A percentile compares a stretch with the other conserved stretches of the same genome.
These are phyloP conservation scores for Sarocladiaceae sp. DNA, from an alignment of 2,329 filamentous ascomycete genomes.

Conservation along the genomic window DNA sequence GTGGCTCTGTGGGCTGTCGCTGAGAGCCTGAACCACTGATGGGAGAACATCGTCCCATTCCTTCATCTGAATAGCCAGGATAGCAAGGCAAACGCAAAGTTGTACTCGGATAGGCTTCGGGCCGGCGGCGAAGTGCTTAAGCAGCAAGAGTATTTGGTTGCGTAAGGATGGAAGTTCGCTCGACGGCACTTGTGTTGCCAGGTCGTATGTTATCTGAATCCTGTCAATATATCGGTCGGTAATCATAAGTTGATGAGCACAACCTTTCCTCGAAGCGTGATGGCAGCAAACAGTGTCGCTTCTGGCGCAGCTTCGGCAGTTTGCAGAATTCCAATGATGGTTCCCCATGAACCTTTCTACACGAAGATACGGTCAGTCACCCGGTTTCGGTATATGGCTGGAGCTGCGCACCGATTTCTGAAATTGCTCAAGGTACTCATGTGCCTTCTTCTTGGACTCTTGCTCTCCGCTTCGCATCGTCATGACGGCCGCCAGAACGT, in stretches of 20 bases:
- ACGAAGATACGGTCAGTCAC: slow-evolving; percentile 15
- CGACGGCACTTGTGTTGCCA: slow-evolving; percentile 75
- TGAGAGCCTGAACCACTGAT: slow-evolving; percentile 74
- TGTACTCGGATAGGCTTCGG: slow-evolving; percentile 85
- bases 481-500: slow-evolving; percentile 79
- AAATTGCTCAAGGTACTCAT: slow-evolving; percentile 88
- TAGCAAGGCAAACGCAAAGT: slow-evolving; percentile 90
- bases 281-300: slow-evolving; percentile 91
- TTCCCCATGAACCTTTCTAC: slow-evolving; percentile 86
- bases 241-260: not conserved
- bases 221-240: slow-evolving; percentile 11
- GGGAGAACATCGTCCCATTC: slow-evolving; percentile 90
- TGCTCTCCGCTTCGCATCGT: slow-evolving; percentile 87
- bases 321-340: slow-evolving; percentile 81
- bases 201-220: slow-evolving; percentile 86
- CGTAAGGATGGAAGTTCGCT: slow-evolving; percentile 72
- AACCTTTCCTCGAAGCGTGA: slow-evolving; percentile 97
- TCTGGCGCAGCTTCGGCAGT: slow-evolving; percentile 76
- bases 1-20: slow-evolving; percentile 71
- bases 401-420: slow-evolving; percentile 79
- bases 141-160: slow-evolving; percentile 75
- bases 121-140: slow-evolving; percentile 76
- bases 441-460: slow-evolving; percentile 81
- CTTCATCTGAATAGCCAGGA: slow-evolving; percentile 93
- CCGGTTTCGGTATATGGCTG: too few species aligned